Evolutionary conservation across 345 rosid genomes (phyloP), one percentile per base, ranked within the genome.

Genomic region (Syzygium aqueum): DNA sequence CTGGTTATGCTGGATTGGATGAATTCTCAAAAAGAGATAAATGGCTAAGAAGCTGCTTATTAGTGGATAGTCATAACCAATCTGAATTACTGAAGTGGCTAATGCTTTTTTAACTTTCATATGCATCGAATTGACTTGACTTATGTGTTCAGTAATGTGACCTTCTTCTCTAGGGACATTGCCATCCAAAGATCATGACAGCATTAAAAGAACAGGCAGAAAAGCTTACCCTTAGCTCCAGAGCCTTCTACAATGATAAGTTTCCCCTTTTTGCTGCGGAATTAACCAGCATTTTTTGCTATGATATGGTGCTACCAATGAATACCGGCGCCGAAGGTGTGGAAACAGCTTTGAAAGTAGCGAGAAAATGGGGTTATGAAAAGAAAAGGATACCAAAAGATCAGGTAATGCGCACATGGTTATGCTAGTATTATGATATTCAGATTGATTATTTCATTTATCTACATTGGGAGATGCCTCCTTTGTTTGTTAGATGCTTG

Each of bases 321-420:
- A 97, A 97, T 87, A 97, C 99, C 3, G 98, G 99, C 14, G 99
- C 99, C 49, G 99, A 97, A 93, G 99, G 99, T 87, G 99, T 96
- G 54, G 99, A 97, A 88, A 96, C 99, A 22, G 98, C 98, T 86
- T 91, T 97, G 90, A 95, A 97, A 88, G n/a, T 95, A 92, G 99
- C 99, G 7, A 94, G 99, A 88, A 97, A 97, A 92, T 97, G 99
- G 99, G 99, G 99, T 89, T 93, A 95, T 59, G 94, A 92, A 86
- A 95, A 93, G 90, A 97, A 97, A 90, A 89, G 89, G 11, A 94
- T 97, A 52, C 94, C 98, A 59, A 93, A 91, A 89, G 94, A 97
- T 89, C 95, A 95, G 98, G 99, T 95, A 88, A 51, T 27, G 12
- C 54, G 1, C 28, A 14, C 33, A 61, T 61, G 73, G 30, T n/a